Percentiles rank a stretch among this genome's conserved stretches.
Conservation (phyloP, 169 alveolate species). For the Plasmodium gallinaceum region DNA sequence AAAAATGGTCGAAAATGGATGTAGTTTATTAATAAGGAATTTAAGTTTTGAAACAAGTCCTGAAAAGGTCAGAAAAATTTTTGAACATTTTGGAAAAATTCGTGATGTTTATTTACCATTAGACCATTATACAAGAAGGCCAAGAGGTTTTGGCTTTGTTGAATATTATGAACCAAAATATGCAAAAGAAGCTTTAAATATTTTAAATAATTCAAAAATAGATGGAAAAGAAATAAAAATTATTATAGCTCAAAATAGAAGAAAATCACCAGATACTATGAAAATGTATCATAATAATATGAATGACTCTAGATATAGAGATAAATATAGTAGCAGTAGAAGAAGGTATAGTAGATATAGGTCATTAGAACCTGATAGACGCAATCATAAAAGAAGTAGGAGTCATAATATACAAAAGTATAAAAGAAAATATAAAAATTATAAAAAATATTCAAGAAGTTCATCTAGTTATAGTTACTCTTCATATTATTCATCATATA, state of each 20-base stretch:
- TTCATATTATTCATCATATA: conserved; percentile 30
- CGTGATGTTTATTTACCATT: conserved; percentile 91
- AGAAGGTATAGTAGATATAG: conserved; percentile 2
- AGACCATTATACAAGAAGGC: conserved; percentile 86
- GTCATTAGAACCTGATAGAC: neutral
- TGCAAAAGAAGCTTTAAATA: conserved; percentile 91
- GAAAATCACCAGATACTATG: conserved; percentile 93
- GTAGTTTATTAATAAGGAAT: conserved; percentile 87
- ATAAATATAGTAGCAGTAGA: conserved; percentile 5
- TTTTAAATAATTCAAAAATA: conserved; percentile 88
- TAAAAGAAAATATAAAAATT: conserved; percentile 9
- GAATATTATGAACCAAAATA: conserved; percentile 90
- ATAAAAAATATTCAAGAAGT: conserved; percentile 20
- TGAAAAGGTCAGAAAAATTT: conserved; percentile 86
- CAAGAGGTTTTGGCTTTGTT: conserved; percentile 94
- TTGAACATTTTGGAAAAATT: conserved; percentile 90
- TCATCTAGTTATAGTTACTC: conserved; percentile 21
- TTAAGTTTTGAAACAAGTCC: conserved; percentile 88
- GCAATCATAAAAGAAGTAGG: conserved; percentile 6
- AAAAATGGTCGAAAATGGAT: conserved; percentile 75
- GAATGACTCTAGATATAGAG: conserved; percentile 24
- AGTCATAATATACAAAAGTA: neutral
- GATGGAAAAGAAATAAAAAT: conserved; percentile 91
- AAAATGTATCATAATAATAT: conserved; percentile 78
- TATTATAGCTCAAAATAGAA: conserved; percentile 92